These are phyloP conservation scores for Eucalyptus globulus DNA, from an alignment of 345 rosid genomes.

Conservation along the genomic window DNA sequence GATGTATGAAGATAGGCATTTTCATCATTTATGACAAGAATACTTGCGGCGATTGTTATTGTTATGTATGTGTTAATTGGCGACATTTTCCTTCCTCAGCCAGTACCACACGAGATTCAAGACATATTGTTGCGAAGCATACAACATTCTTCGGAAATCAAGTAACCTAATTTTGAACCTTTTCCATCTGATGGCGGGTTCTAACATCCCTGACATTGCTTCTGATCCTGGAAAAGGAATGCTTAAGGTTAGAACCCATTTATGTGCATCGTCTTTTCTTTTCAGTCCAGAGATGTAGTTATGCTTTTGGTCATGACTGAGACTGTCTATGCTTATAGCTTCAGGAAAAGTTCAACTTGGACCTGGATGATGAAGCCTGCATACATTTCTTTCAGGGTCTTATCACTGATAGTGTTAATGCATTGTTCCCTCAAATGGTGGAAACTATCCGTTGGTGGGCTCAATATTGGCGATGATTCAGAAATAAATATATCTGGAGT, in stretches of 20 bases:
- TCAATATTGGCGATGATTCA: constrained; percentile 82
- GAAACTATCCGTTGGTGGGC: constrained; percentile 99
- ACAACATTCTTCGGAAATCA: constrained; percentile 53
- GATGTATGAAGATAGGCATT: background rate
- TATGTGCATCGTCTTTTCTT: background rate
- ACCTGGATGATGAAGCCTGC: constrained; percentile 90
- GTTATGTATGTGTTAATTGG: background rate
- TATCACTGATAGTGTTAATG: constrained; percentile 97
- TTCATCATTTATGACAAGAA: background rate
- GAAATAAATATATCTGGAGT: background rate
- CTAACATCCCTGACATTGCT: constrained; percentile 92
- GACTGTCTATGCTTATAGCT: constrained; percentile 26
- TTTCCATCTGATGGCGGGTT: constrained; percentile 96
- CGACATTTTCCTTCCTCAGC: constrained; percentile 26
- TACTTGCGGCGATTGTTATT: background rate
- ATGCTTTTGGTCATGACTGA: background rate
- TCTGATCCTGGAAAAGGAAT: constrained; percentile 93
- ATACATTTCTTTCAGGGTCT: constrained; percentile 97
- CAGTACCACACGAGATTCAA: constrained; percentile 93
- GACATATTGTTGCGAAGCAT: constrained; percentile 59
- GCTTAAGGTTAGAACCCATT: constrained; percentile 48
- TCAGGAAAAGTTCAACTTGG: constrained; percentile 92
- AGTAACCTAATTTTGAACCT: constrained; percentile 91
- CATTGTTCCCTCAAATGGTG: constrained; percentile 97
- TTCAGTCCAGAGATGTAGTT: background rate